phyloP scores from a whole-genome alignment of 225 moss, liverwort and hornwort genomes.

The Polytrichum commune region DNA sequence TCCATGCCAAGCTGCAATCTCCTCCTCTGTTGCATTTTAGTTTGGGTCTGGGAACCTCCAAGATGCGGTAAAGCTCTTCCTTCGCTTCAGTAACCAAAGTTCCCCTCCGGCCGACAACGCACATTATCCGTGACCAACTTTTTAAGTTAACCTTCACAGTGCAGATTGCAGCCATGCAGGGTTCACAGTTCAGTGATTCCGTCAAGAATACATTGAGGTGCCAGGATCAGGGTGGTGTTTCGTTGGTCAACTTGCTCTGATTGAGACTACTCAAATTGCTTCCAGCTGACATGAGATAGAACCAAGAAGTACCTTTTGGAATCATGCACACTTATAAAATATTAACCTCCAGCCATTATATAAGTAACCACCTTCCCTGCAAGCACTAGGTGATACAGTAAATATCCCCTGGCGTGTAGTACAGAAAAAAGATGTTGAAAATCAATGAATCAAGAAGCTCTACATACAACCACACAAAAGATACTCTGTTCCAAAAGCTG shows the following conservation, averaged over 20 bases:
- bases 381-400: constrained; percentile 6
- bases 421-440: no score
- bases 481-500: no score
- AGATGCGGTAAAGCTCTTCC: no score
- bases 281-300: not conserved
- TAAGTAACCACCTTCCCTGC: constrained; percentile 28
- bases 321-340: constrained; percentile 1
- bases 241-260: not conserved
- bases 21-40: no score
- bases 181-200: not conserved
- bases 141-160: not conserved
- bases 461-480: no score
- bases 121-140: no score
- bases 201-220: not conserved
- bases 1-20: no score
- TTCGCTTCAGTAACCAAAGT: no score
- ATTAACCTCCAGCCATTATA: constrained; percentile 28
- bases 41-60: no score
- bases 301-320: constrained; percentile 17
- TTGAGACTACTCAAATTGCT: not conserved
- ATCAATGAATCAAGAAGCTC: no score
- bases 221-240: not conserved
- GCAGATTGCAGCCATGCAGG: not conserved
- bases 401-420: no score
- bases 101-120: no score